A percentile compares a stretch with the other conserved stretches of the same genome.
These are phyloP conservation scores for Fabrea salina DNA, from an alignment of 169 alveolate genomes.

Conservation along the genomic window DNA sequence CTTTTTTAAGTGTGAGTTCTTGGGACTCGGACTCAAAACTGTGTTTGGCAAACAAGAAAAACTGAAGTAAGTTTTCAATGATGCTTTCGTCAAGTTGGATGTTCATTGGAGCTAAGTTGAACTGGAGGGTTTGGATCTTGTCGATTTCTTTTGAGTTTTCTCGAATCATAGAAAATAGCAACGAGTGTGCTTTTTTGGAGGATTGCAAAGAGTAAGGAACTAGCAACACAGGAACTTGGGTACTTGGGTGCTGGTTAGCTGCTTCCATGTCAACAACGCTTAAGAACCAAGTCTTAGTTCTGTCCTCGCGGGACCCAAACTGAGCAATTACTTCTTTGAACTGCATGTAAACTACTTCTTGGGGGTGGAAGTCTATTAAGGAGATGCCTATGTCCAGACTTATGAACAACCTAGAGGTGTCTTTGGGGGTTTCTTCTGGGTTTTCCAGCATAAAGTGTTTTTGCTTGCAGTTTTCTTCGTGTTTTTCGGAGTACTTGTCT, in stretches of 20 bases:
- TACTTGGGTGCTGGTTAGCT: constrained; percentile 16
- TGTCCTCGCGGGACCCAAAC: background rate
- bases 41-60: background rate
- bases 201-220: background rate
- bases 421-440: background rate
- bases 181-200: background rate
- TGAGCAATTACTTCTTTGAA: background rate
- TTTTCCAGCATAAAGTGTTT: background rate
- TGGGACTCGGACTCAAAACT: background rate
- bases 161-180: background rate
- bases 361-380: constrained; percentile 8
- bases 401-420: background rate
- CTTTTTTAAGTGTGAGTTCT: background rate
- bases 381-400: background rate
- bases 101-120: background rate
- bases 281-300: background rate
- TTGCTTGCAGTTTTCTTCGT: background rate
- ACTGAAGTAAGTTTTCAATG: background rate
- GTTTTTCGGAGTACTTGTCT: constrained; percentile 1
- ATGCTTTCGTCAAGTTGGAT: background rate
- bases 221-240: constrained; percentile 17
- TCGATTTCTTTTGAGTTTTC: background rate
- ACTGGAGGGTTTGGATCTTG: background rate
- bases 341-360: background rate
- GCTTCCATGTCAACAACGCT: background rate